phyloP scores from a whole-genome alignment of 139 green algal species.

The Chlamydomonas eustigma region DNA sequence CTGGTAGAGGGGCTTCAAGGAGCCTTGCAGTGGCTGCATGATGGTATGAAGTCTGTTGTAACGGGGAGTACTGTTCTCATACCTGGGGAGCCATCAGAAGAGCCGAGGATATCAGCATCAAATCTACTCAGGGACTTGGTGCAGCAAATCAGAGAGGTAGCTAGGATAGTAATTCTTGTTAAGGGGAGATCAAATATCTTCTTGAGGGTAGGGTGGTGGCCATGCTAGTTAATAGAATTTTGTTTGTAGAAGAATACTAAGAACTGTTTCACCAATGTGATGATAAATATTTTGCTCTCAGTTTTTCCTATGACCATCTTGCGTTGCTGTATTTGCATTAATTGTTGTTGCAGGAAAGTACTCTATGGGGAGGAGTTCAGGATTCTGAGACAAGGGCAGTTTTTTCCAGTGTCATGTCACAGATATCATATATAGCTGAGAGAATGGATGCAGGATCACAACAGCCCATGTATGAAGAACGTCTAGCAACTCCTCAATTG shows the following conservation, averaged over 20 bases:
- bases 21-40: not conserved
- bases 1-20: not conserved
- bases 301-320: not conserved
- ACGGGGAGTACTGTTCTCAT: too few species aligned
- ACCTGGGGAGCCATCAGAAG: not conserved
- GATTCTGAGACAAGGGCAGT: not conserved
- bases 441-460: not conserved
- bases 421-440: not conserved
- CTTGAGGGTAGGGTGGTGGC: too few species aligned
- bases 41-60: not conserved
- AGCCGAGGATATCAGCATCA: not conserved
- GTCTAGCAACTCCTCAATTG: not conserved
- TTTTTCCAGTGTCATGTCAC: not conserved
- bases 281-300: not conserved
- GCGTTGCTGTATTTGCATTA: not conserved
- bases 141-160: not conserved
- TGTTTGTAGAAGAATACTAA: not conserved
- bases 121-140: not conserved
- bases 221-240: not conserved
- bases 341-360: not conserved
- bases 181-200: too few species aligned
- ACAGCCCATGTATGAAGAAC: not conserved
- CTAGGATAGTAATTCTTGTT: not conserved
- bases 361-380: not conserved
- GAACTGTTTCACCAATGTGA: not conserved